Conservation (phyloP, 306 rosid species). For the Echinosophora koreensis region DNA sequence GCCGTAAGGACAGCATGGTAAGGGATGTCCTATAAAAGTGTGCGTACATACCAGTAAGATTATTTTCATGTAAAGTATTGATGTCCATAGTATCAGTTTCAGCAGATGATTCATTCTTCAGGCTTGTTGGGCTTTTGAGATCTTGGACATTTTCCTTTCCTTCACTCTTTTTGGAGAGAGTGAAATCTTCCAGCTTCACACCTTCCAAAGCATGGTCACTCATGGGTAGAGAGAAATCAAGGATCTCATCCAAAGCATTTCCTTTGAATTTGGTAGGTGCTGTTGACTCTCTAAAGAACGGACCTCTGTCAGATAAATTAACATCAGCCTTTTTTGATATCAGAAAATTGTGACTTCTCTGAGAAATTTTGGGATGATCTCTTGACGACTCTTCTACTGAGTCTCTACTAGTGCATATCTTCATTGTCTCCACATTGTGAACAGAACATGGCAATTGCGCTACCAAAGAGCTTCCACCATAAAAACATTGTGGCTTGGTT, state of each 20-base stretch:
- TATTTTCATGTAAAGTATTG: constrained; percentile 61
- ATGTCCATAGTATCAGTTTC: constrained; percentile 81
- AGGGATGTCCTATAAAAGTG: constrained; percentile 16
- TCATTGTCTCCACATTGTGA: constrained; percentile 59
- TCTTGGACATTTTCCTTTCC: constrained; percentile 53
- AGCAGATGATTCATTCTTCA: constrained; percentile 75
- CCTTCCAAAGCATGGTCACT: constrained; percentile 47
- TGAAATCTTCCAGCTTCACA: constrained; percentile 53
- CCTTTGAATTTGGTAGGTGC: constrained; percentile 56
- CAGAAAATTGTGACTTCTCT: constrained; percentile 62
- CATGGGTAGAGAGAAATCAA: constrained; percentile 50
- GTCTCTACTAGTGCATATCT: constrained; percentile 57
- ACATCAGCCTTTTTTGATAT: constrained; percentile 55
- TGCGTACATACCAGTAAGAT: constrained; percentile 60
- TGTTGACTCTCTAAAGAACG: constrained; percentile 50
- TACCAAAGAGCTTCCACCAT: constrained; percentile 48
- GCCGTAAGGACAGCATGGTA: constrained; percentile 16
- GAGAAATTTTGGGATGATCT: constrained; percentile 59
- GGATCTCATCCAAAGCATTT: constrained; percentile 51
- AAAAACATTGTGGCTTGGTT: constrained; percentile 45
- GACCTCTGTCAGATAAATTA: constrained; percentile 56
- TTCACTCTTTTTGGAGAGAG: constrained; percentile 52
- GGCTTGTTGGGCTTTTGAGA: constrained; percentile 47
- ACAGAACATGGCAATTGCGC: constrained; percentile 57
- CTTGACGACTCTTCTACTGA: constrained; percentile 63